These are phyloP conservation scores for Paraphoma chrysanthemicola DNA, from an alignment of 2,329 filamentous ascomycete genomes.

Conservation along the genomic window DNA sequence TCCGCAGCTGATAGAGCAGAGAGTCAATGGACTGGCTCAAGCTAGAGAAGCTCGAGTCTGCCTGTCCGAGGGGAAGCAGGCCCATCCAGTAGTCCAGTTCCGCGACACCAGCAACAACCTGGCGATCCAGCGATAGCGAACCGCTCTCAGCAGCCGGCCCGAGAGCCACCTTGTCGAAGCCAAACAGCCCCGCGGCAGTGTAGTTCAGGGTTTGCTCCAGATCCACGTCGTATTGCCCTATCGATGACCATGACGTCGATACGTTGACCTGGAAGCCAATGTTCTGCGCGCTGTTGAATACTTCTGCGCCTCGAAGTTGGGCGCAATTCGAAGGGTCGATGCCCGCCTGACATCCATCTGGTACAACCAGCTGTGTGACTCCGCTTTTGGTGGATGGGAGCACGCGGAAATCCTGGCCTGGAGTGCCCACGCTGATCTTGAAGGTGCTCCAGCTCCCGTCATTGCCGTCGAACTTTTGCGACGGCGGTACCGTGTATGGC, in stretches of 20 bases:
- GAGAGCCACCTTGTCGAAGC: conserved; percentile 39
- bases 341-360: conserved; percentile 43
- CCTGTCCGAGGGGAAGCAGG: conserved; percentile 35
- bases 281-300: conserved; percentile 38
- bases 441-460: conserved; percentile 54
- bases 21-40: conserved; percentile 33
- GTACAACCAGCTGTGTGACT: conserved; percentile 39
- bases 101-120: conserved; percentile 39
- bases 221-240: conserved; percentile 40
- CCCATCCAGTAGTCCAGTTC: conserved; percentile 41
- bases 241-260: conserved; percentile 42
- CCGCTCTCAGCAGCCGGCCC: conserved; percentile 26
- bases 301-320: conserved; percentile 35
- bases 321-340: conserved; percentile 39
- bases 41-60: conserved; percentile 39
- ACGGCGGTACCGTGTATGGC: conserved; percentile 43
- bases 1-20: conserved; percentile 36
- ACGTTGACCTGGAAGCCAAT: conserved; percentile 38
- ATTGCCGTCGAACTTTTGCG: conserved; percentile 48
- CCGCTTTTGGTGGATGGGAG: conserved; percentile 43
- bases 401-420: conserved; percentile 48
- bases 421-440: conserved; percentile 48
- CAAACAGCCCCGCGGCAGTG: conserved; percentile 36
- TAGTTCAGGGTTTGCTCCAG: conserved; percentile 39
- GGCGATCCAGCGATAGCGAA: conserved; percentile 29